Percentiles rank a stretch among this genome's conserved stretches.
Evolutionary conservation across 805 yeast genomes (phyloP).

Genomic region (Kuraishia ogatae): DNA sequence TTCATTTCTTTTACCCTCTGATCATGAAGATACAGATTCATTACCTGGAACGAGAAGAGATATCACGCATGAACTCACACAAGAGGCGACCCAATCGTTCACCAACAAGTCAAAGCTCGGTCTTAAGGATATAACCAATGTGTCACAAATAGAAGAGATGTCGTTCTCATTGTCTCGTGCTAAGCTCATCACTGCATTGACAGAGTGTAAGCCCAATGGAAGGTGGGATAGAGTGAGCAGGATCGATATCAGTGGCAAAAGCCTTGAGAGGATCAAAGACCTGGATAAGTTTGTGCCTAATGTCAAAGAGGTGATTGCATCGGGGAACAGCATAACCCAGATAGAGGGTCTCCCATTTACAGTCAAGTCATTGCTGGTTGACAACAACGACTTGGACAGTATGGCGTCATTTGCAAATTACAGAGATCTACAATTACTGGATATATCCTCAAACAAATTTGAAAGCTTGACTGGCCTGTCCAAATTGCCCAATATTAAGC

Average conservation of each 20-base stretch:
- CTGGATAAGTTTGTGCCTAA: slow-evolving; percentile 36
- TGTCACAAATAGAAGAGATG: slow-evolving; percentile 29
- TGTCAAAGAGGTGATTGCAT: slow-evolving; percentile 28
- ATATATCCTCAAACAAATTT: slow-evolving; percentile 29
- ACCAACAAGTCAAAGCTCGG: slow-evolving; percentile 3
- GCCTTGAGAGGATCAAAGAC: slow-evolving; percentile 32
- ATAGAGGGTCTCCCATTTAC: slow-evolving; percentile 36
- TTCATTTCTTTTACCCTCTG: slow-evolving; percentile 12
- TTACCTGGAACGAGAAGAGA: neutral
- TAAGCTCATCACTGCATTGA: slow-evolving; percentile 34
- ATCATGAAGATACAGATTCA: neutral
- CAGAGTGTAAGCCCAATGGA: slow-evolving; percentile 29
- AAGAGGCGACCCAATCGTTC: slow-evolving; percentile 1
- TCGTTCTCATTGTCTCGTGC: slow-evolving; percentile 40
- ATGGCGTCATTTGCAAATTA: slow-evolving; percentile 31
- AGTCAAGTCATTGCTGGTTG: slow-evolving; percentile 28
- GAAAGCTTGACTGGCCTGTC: slow-evolving; percentile 26
- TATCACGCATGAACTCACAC: neutral
- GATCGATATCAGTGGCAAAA: slow-evolving; percentile 25
- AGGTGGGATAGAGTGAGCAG: slow-evolving; percentile 33
- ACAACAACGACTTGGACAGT: slow-evolving; percentile 29
- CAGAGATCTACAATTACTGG: slow-evolving; percentile 31
- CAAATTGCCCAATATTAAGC: slow-evolving; percentile 31
- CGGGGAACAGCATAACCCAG: slow-evolving; percentile 31
- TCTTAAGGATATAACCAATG: slow-evolving; percentile 21